Percentiles rank a stretch among this genome's conserved stretches.
Conservation (phyloP, 139 green algal species). For the Chlamydomonas sp. region DNA sequence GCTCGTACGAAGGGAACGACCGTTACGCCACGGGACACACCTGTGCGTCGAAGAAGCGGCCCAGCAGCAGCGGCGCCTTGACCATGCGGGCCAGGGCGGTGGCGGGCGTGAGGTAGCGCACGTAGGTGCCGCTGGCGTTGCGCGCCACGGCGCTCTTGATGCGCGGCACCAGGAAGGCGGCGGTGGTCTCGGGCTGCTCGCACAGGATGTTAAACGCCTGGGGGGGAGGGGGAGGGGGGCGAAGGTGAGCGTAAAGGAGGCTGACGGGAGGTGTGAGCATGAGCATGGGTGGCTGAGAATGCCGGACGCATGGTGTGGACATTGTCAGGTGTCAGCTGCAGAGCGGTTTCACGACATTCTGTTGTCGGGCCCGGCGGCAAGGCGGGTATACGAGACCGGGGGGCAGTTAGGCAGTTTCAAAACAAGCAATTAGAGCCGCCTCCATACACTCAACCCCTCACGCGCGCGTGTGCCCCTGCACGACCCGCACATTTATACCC, state of each 20-base stretch:
- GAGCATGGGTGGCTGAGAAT: no score
- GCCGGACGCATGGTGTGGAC: no score
- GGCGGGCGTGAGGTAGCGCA: constrained; percentile 76
- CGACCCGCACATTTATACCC: no score
- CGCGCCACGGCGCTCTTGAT: constrained; percentile 67
- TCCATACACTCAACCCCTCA: no score
- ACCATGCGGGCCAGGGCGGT: constrained; percentile 66
- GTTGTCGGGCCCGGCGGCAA: no score
- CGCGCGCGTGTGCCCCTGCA: neutral
- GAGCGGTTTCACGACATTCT: no score
- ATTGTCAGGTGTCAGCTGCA: no score
- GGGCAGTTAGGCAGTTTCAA: no score
- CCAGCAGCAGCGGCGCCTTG: constrained; percentile 61
- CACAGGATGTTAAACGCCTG: constrained; percentile 92
- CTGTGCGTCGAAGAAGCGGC: constrained; percentile 80
- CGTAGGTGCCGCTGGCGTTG: constrained; percentile 49
- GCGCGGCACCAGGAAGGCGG: constrained; percentile 83
- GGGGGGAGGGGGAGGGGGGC: neutral
- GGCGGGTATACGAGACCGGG: no score
- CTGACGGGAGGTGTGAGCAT: neutral
- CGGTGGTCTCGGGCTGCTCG: constrained; percentile 89
- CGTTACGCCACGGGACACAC: constrained; percentile 36
- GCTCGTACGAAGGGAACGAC: constrained; percentile 21
- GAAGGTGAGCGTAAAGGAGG: neutral
- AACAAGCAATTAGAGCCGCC: no score